Conservation (phyloP, 192 early-diverging fungal species). For the Coemansia guatemalensis region DNA sequence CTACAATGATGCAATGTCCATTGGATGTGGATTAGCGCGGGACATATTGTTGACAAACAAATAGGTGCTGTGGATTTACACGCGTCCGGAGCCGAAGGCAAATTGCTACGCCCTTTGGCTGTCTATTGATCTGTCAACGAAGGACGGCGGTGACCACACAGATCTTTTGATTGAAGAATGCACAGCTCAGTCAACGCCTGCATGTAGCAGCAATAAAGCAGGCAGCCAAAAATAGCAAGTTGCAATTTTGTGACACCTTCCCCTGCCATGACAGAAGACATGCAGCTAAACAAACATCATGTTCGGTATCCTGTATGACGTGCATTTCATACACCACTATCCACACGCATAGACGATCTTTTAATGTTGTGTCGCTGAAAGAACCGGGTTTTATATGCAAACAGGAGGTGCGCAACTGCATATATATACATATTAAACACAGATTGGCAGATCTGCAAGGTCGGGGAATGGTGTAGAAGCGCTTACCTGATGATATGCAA, state of each 20-base stretch:
- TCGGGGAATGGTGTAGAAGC: background rate
- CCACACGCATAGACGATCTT: background rate
- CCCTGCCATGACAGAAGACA: background rate
- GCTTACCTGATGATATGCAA: slow-evolving; percentile 47
- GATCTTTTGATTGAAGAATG: background rate
- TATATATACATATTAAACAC: slow-evolving; percentile 8
- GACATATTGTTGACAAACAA: background rate
- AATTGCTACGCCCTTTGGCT: background rate
- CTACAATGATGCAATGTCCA: slow-evolving; percentile 11
- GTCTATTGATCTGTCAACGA: background rate
- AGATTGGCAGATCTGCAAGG: background rate
- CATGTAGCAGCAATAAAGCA: background rate
- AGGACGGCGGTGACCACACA: background rate
- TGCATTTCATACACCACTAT: background rate
- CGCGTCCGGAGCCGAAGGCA: background rate
- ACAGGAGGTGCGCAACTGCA: background rate
- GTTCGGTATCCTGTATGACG: background rate
- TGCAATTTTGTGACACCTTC: background rate
- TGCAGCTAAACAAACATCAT: background rate
- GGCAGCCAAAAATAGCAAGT: background rate
- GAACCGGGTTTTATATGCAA: background rate
- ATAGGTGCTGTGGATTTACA: background rate
- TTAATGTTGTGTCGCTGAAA: background rate
- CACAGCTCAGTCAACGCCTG: background rate
- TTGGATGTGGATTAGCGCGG: background rate